Conservation (phyloP, 306 rosid genomes). For the Acmispon strigosus region DNA sequence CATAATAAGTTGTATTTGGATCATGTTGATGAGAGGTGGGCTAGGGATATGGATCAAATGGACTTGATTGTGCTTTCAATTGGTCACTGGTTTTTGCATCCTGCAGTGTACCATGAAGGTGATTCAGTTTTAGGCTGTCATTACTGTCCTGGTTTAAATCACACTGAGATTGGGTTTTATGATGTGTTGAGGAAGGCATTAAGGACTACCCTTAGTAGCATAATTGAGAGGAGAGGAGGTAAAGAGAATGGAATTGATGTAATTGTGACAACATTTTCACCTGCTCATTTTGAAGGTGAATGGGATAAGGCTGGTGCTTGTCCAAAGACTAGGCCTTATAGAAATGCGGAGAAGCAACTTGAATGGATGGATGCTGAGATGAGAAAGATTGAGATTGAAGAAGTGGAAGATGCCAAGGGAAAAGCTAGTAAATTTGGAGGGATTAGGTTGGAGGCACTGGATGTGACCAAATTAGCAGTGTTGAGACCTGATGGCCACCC, state of each 20-base stretch:
- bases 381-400: constrained; percentile 62
- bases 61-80: constrained; percentile 57
- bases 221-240: constrained; percentile 40
- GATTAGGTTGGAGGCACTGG: constrained; percentile 56
- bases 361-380: constrained; percentile 85
- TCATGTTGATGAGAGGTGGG: constrained; percentile 79
- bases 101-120: constrained; percentile 72
- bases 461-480: constrained; percentile 57
- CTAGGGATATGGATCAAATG: constrained; percentile 42
- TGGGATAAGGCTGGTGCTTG: constrained; percentile 95
- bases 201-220: constrained; percentile 45
- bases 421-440: constrained; percentile 23
- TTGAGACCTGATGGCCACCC: constrained; percentile 95
- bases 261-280: constrained; percentile 76
- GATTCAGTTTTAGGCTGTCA: constrained; percentile 68
- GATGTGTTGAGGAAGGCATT: constrained; percentile 67
- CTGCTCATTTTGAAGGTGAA: constrained; percentile 84
- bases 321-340: constrained; percentile 53
- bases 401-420: constrained; percentile 54
- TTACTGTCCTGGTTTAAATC: constrained; percentile 70
- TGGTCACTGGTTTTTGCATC: constrained; percentile 93
- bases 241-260: constrained; percentile 33
- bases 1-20: constrained; percentile 57
- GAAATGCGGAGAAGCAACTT: constrained; percentile 43
- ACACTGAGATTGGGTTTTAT: constrained; percentile 82